A percentile compares a stretch with the other conserved stretches of the same genome.
Conservation (phyloP, 78 protist genomes). For the Dictyostelium purpureum region DNA sequence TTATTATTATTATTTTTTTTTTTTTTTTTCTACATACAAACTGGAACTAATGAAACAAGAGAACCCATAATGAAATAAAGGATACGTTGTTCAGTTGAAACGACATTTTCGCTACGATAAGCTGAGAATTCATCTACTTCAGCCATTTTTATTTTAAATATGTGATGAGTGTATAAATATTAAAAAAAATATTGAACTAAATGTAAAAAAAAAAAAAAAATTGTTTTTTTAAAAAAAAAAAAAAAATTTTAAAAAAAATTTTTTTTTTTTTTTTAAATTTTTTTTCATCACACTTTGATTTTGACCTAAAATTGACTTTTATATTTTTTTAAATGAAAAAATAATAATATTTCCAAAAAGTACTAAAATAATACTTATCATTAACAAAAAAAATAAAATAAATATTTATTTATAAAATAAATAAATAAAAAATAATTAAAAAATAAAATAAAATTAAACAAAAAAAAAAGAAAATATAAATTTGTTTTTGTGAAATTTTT, state of each 20-base stretch:
- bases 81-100: slow-evolving; percentile 64
- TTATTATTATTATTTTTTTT: too few species aligned
- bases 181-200: neutral
- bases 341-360: too few species aligned
- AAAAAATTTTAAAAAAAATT: neutral
- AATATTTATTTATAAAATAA: too few species aligned
- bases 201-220: neutral
- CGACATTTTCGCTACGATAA: slow-evolving; percentile 55
- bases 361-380: too few species aligned
- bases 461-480: too few species aligned
- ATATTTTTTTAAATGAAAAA: too few species aligned
- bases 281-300: neutral
- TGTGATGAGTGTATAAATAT: neutral
- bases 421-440: too few species aligned
- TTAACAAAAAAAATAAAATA: too few species aligned
- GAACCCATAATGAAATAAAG: slow-evolving; percentile 55
- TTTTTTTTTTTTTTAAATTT: neutral
- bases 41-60: slow-evolving; percentile 54
- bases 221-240: too few species aligned
- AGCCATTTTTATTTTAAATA: slow-evolving; percentile 1
- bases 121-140: slow-evolving; percentile 68
- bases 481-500: too few species aligned
- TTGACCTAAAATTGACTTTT: too few species aligned
- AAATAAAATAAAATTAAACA: too few species aligned
- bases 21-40: slow-evolving; percentile 25